Conservation (phyloP, 2,329 filamentous ascomycete species). For the Beauveria asiatica region DNA sequence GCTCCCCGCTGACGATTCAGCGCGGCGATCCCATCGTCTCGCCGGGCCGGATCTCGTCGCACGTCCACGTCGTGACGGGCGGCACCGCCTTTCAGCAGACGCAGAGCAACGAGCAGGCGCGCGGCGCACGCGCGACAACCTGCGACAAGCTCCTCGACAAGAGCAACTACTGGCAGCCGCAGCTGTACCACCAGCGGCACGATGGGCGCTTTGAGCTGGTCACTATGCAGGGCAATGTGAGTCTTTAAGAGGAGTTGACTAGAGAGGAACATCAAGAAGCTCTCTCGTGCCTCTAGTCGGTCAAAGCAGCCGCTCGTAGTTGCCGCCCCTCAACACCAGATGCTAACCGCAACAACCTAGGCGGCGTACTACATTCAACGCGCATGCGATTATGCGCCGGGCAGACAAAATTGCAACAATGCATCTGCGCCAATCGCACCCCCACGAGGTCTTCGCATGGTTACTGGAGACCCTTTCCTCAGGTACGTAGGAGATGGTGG, state of each 20-base stretch:
- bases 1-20: slow-evolving; percentile 24
- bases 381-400: slow-evolving; percentile 20
- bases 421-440: slow-evolving; percentile 40
- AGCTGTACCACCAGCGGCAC: slow-evolving; percentile 39
- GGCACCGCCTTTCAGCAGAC: slow-evolving; percentile 51
- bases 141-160: slow-evolving; percentile 54
- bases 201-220: slow-evolving; percentile 46
- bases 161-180: slow-evolving; percentile 62
- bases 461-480: slow-evolving; percentile 51
- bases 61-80: slow-evolving; percentile 55
- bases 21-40: slow-evolving; percentile 52
- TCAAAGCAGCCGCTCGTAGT: too few relatives aligned
- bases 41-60: slow-evolving; percentile 43
- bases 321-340: neutral
- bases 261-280: too few relatives aligned
- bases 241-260: neutral
- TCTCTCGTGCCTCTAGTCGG: too few relatives aligned
- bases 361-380: slow-evolving; percentile 21
- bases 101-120: slow-evolving; percentile 44
- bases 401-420: slow-evolving; percentile 17
- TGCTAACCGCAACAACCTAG: slow-evolving; percentile 9
- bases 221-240: slow-evolving; percentile 21
- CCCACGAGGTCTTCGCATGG: slow-evolving; percentile 55
- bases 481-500: slow-evolving; percentile 11
- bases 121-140: slow-evolving; percentile 51